Base-by-base conservation (phyloP, 768 basidiomycete species). In the Hydnomerulius pinastri region DNA sequence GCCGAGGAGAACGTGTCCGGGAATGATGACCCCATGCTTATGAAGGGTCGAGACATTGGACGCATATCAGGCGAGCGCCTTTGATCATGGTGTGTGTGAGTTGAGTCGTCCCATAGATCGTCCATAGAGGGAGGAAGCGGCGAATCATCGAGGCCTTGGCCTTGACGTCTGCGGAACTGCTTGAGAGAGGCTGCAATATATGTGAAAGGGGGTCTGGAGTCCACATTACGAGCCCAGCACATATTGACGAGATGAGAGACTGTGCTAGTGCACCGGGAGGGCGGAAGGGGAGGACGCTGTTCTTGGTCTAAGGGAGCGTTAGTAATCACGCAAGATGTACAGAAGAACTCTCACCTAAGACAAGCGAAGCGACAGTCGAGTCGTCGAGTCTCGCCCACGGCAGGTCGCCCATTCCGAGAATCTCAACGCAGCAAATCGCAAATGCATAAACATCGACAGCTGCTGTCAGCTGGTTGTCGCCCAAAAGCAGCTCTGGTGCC, bases 391-490 rank as follows among this genome's bases (percentile, higher is more conserved):
- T 60, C 4, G 71, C 66, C 82, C 83, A 86, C 1, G 86, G 83
- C 43, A 85, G 64, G 47, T 78, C 75, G 4, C 85, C 86, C 69
- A 82, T 79, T 0, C 77, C 75, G 23, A 86, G 66, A 45, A 87
- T 78, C 62, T 87, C 86, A 6, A 82, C 68, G 48, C 84, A 87
- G 36, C 75, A 73, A 46, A 90, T 82, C 0, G 82, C 81, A 59
- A 79, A 91, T 2, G 86, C 78, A 46, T 87, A 91, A 4, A 88
- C 78, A 59, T 90, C 87, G 42, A 77, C 77, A 28, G 79, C 75
- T 2, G 72, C 64, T 0, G 83, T 87, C 37, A 82, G 63, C 23
- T 64, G 64, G 10, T 70, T 67, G 6, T 69, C 59, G 2, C 81
- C 84, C 18, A 63, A 61, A 67, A 87, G 71, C 38, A 87, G 67